Conservation (phyloP, 371 early-diverging fungal species). For the Apophysomyces sp. region DNA sequence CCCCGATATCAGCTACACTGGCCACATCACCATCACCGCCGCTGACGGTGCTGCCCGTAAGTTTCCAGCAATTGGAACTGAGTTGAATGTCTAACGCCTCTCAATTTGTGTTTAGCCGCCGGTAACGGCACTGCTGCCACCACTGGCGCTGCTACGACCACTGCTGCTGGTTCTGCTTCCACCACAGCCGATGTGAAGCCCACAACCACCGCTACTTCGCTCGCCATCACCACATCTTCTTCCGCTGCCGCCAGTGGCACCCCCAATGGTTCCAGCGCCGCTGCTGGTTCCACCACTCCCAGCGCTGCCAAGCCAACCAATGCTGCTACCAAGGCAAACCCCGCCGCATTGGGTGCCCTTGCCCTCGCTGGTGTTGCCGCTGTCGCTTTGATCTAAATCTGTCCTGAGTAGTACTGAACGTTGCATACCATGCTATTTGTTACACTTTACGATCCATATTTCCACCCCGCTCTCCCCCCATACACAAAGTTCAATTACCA, state of each 20-base stretch:
- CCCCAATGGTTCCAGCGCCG: not conserved
- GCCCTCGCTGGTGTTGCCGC: conserved; percentile 30
- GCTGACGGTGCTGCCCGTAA: conserved; percentile 11
- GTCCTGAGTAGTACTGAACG: not conserved
- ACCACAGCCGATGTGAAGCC: not conserved
- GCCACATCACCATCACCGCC: conserved; percentile 25
- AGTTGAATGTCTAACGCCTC: not conserved
- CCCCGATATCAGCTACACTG: conserved; percentile 27
- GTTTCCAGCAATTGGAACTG: not conserved
- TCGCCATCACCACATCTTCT: too few species aligned
- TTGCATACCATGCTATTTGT: not conserved
- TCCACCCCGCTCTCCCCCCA: too few species aligned
- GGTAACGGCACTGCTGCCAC: not conserved
- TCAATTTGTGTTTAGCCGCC: conserved; percentile 6
- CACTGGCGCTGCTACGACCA: conserved; percentile 3
- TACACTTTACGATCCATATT: too few species aligned
- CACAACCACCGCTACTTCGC: not conserved
- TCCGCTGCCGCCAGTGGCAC: not conserved
- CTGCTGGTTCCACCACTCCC: not conserved
- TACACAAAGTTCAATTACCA: too few species aligned
- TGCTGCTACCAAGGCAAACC: conserved; percentile 20
- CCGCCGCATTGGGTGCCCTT: conserved; percentile 12
- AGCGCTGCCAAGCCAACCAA: conserved; percentile 4
- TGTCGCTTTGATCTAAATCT: conserved; percentile 4
- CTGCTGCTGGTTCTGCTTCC: not conserved